phyloP scores from a whole-genome alignment of 352 stramenopile species.

The Pythium insidiosum region DNA sequence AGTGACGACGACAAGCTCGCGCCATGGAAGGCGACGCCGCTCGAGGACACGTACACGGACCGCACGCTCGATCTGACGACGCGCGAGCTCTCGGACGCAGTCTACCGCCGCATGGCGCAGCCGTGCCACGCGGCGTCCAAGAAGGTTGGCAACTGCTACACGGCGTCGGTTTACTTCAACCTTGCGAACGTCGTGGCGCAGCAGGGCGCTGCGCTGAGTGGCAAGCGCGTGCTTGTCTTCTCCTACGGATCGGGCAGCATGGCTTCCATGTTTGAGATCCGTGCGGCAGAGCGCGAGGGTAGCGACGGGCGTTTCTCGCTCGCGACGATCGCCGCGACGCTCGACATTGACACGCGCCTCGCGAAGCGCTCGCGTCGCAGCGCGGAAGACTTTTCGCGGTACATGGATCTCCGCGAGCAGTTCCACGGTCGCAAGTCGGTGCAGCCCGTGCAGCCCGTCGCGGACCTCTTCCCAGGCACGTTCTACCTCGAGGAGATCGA shows the following conservation, averaged over 20 bases:
- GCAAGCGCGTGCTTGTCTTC: slow-evolving; percentile 89
- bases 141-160: slow-evolving; percentile 96
- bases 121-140: slow-evolving; percentile 85
- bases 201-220: slow-evolving; percentile 34
- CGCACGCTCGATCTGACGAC: slow-evolving; percentile 83
- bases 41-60: slow-evolving; percentile 91
- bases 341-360: slow-evolving; percentile 85
- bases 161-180: slow-evolving; percentile 95
- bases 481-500: slow-evolving; percentile 93
- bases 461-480: slow-evolving; percentile 62
- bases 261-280: slow-evolving; percentile 93
- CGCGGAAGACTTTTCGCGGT: slow-evolving; percentile 86
- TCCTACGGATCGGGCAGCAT: slow-evolving; percentile 96
- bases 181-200: slow-evolving; percentile 87
- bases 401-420: slow-evolving; percentile 86
- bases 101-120: slow-evolving; percentile 73
- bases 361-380: slow-evolving; percentile 69
- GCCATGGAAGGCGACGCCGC: slow-evolving; percentile 67
- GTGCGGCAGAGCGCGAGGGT: slow-evolving; percentile 9
- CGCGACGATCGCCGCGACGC: slow-evolving; percentile 69
- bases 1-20: slow-evolving; percentile 28
- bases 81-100: slow-evolving; percentile 65
- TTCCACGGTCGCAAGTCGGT: slow-evolving; percentile 68
- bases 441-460: slow-evolving; percentile 61
- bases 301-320: slow-evolving; percentile 73